These are phyloP conservation scores for Dispira simplex DNA, from an alignment of 192 early-diverging fungal genomes.

Conservation along the genomic window DNA sequence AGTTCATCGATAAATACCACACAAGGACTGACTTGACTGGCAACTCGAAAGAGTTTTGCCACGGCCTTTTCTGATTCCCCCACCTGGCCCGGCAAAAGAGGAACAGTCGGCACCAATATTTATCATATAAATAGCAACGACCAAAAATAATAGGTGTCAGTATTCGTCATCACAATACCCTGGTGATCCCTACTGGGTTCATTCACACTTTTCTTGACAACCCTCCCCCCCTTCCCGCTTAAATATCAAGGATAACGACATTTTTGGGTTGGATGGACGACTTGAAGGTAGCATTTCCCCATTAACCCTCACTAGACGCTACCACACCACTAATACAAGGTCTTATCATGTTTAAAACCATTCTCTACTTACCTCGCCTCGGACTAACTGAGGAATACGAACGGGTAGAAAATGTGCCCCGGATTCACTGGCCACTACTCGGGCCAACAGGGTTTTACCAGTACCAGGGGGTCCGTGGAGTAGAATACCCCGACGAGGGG, in stretches of 20 bases:
- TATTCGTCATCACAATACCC: too few relatives aligned
- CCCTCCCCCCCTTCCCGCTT: too few relatives aligned
- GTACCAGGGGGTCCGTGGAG: constrained; percentile 83
- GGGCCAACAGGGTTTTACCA: constrained; percentile 83
- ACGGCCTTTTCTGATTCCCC: constrained; percentile 93
- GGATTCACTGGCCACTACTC: constrained; percentile 66
- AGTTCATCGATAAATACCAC: constrained; percentile 92
- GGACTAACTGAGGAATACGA: constrained; percentile 65
- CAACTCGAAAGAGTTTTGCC: constrained; percentile 49
- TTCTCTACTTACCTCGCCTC: constrained; percentile 44
- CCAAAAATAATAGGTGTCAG: not conserved
- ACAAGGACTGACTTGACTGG: constrained; percentile 49
- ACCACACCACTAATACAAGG: too few relatives aligned
- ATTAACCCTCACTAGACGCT: too few relatives aligned
- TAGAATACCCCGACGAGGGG: constrained; percentile 64
- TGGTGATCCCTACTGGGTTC: too few relatives aligned
- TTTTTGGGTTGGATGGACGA: too few relatives aligned
- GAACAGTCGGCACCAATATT: not conserved
- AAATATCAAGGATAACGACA: too few relatives aligned
- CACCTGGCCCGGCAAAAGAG: constrained; percentile 26
- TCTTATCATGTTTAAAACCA: too few relatives aligned
- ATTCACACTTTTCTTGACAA: too few relatives aligned
- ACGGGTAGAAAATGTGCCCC: constrained; percentile 68
- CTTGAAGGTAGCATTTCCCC: too few relatives aligned
- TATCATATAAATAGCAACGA: not conserved